A percentile compares a stretch with the other conserved stretches of the same genome.
Evolutionary conservation across 371 early-diverging fungal species (phyloP).

Genomic region (Gilbertella persicaria): DNA sequence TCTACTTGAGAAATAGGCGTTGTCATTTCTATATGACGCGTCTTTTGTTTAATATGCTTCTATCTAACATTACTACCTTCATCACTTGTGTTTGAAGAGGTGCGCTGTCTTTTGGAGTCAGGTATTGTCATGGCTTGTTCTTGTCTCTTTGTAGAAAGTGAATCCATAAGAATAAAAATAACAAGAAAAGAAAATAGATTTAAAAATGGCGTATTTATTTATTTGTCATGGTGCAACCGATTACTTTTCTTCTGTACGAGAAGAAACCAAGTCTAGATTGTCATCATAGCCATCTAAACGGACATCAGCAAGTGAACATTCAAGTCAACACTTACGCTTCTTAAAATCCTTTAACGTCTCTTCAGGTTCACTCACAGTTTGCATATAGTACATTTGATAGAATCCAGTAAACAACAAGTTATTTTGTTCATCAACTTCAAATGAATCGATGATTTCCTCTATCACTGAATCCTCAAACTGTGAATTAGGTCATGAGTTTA

Average conservation of each 20-base stretch:
- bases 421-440: constrained; percentile 59
- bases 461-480: constrained; percentile 73
- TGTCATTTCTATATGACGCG: constrained; percentile 18
- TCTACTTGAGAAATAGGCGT: constrained; percentile 2
- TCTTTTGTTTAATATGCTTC: too few relatives aligned
- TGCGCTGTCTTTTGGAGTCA: constrained; percentile 28
- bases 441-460: constrained; percentile 61
- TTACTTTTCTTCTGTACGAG: constrained; percentile 29
- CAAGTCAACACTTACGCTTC: constrained; percentile 41
- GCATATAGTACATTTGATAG: constrained; percentile 75
- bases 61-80: constrained; percentile 15
- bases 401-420: constrained; percentile 65
- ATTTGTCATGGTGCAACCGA: too few relatives aligned
- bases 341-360: constrained; percentile 76
- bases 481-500: not conserved
- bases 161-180: constrained; percentile 14
- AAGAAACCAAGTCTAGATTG: constrained; percentile 35
- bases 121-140: constrained; percentile 28
- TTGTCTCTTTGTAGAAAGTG: constrained; percentile 20
- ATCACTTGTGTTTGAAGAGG: constrained; percentile 16
- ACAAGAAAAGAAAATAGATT: not conserved
- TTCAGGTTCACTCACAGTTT: constrained; percentile 67
- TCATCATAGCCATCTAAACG: constrained; percentile 43
- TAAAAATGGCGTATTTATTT: not conserved
- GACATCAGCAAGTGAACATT: not conserved